phyloP scores from a whole-genome alignment of 352 stramenopile species.

The Phytopythium mirpurense region DNA sequence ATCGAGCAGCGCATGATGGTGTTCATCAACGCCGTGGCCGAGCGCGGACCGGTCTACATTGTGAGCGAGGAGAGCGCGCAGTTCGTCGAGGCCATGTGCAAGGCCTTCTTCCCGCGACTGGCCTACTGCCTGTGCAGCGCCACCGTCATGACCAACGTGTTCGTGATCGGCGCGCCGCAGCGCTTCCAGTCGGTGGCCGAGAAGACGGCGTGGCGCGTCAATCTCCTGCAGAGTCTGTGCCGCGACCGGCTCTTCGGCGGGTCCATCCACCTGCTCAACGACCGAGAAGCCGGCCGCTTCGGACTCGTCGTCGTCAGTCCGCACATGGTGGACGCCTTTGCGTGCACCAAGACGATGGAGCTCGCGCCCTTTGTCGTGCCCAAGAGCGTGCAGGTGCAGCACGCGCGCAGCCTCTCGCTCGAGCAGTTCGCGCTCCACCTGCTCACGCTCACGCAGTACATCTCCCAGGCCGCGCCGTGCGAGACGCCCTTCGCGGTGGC shows the following conservation, averaged over 20 bases:
- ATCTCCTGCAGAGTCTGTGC: conserved; percentile 48
- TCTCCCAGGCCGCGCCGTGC: conserved; percentile 44
- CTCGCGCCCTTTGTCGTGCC: conserved; percentile 48
- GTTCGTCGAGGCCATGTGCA: conserved; percentile 59
- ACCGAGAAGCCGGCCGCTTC: conserved; percentile 35
- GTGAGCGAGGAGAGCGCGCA: conserved; percentile 55
- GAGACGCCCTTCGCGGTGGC: conserved; percentile 50
- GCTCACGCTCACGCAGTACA: conserved; percentile 45
- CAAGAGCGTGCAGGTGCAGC: conserved; percentile 57
- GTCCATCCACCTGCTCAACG: conserved; percentile 33
- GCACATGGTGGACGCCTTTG: conserved; percentile 46
- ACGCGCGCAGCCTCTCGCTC: conserved; percentile 38
- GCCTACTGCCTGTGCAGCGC: conserved; percentile 50
- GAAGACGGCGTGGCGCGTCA: conserved; percentile 49
- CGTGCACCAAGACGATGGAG: conserved; percentile 45
- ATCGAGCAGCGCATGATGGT: conserved; percentile 54
- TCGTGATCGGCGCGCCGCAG: conserved; percentile 49
- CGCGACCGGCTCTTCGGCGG: conserved; percentile 50
- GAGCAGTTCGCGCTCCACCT: conserved; percentile 55
- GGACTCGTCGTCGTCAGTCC: conserved; percentile 56
- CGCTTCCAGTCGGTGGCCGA: conserved; percentile 45
- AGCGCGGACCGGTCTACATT: conserved; percentile 52
- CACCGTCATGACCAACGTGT: conserved; percentile 46
- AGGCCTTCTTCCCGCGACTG: conserved; percentile 54
- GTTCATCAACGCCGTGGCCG: conserved; percentile 41